Evolutionary conservation across 176 grass and related monocot genomes (phyloP), one percentile per base, ranked within the genome.

Genomic region (Cocos nucifera): DNA sequence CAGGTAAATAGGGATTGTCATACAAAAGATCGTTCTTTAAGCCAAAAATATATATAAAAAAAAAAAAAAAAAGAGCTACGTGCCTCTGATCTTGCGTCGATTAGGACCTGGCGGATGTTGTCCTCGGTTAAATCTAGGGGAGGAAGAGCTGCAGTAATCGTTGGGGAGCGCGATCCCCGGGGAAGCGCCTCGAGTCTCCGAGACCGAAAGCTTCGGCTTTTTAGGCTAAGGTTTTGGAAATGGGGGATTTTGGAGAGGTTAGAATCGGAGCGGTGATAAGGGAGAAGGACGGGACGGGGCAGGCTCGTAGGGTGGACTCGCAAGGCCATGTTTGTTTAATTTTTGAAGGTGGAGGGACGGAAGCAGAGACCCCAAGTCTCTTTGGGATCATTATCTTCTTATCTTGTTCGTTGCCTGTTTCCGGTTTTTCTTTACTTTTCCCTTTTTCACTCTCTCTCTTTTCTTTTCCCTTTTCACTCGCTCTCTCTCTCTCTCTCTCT

Each of bases 111-210:
- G 60, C 72, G 72, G 57, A 97, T 76, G 71, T 92, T 97, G 25
- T 92, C 93, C 76, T 97, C 87, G 4, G 76, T 97, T 17, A 97
- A 78, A 83, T 97, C 93, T 65, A 97, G 87, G 56, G 73, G 80
- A 56, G 78, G 64, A n/a, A 81, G 69, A 61, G 86, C 72, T 57
- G 66, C 22, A n/a, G 70, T 56, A 18, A 73, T 44, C 14, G 58
- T 35, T 9, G 57, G 53, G 56, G 57, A 30, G 71, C 73, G 69
- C 44, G 44, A 62, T 50, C 50, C 49, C 24, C 58, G 20, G 49
- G 16, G 27, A 53, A 65, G 69, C 22, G 60, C 58, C 67, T 63
- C 27, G 58, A 9, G 50, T 25, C 49, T 70, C 12, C 21, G 12
- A 19, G 65, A 14, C 1, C 71, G 75, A 32, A n/a, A 0, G 19